A percentile compares a stretch with the other conserved stretches of the same genome.
These are phyloP conservation scores for Ochetophila trinervis DNA, from an alignment of 306 rosid species.

Conservation along the genomic window DNA sequence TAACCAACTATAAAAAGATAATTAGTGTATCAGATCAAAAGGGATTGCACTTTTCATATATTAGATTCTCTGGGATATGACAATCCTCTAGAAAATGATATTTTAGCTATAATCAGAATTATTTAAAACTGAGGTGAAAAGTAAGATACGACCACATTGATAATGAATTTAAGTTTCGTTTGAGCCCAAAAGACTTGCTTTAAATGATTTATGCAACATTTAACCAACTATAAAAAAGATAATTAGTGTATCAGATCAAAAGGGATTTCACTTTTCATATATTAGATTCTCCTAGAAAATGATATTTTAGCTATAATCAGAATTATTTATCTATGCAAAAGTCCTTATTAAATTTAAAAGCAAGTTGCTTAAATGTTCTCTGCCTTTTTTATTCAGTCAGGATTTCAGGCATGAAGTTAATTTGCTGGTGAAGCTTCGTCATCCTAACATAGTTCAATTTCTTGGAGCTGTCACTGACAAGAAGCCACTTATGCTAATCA, in stretches of 20 bases:
- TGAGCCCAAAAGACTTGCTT: background rate
- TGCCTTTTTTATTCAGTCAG: constrained; percentile 56
- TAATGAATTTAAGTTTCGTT: too few relatives aligned
- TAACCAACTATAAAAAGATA: background rate
- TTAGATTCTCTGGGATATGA: background rate
- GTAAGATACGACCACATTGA: background rate
- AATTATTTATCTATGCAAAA: too few relatives aligned
- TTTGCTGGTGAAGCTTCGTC: constrained; percentile 97
- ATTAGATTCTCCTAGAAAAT: background rate
- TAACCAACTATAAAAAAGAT: background rate
- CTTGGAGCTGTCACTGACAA: constrained; percentile 99
- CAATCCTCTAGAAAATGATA: background rate
- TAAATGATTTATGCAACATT: background rate
- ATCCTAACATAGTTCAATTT: constrained; percentile 96
- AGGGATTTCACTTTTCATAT: background rate
- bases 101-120: too few relatives aligned
- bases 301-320: too few relatives aligned
- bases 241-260: background rate
- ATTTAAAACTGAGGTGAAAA: too few relatives aligned
- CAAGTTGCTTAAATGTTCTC: constrained; percentile 5
- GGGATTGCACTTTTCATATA: background rate
- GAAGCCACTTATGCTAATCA: constrained; percentile 91
- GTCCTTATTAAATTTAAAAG: background rate
- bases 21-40: background rate
- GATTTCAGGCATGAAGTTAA: constrained; percentile 96